These are phyloP conservation scores for Ceratobasidium sp. DNA, from an alignment of 1,284 basidiomycete species.

Conservation along the genomic window DNA sequence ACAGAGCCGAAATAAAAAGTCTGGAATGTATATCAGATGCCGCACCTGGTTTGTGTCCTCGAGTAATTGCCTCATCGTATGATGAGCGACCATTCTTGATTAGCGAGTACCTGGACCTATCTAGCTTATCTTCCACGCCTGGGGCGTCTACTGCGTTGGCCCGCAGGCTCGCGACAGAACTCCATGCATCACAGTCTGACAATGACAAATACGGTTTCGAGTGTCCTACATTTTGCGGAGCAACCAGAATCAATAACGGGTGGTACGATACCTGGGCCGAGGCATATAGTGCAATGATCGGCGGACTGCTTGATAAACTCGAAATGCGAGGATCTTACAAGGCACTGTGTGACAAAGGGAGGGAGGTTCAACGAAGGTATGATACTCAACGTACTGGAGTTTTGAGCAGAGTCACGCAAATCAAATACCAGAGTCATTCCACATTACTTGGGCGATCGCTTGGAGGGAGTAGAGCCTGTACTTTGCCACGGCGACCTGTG, in stretches of 20 bases:
- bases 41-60: constrained; percentile 71
- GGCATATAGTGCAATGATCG: constrained; percentile 72
- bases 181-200: constrained; percentile 60
- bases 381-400: too few relatives aligned
- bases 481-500: constrained; percentile 88
- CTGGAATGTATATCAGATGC: constrained; percentile 67
- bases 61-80: constrained; percentile 55
- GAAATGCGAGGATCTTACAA: constrained; percentile 52
- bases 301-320: constrained; percentile 67
- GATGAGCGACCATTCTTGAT: constrained; percentile 65
- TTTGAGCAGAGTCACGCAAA: too few relatives aligned
- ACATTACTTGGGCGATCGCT: constrained; percentile 63
- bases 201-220: constrained; percentile 71
- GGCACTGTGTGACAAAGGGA: constrained; percentile 61
- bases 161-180: constrained; percentile 65
- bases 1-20: constrained; percentile 73
- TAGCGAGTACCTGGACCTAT: constrained; percentile 70
- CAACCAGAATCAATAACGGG: constrained; percentile 76
- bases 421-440: constrained; percentile 73
- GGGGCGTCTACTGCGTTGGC: constrained; percentile 59
- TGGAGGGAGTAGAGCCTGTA: constrained; percentile 68
- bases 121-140: constrained; percentile 55
- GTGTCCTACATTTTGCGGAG: constrained; percentile 81
- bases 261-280: constrained; percentile 76
- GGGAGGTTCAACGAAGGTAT: constrained; percentile 63